A percentile compares a stretch with the other conserved stretches of the same genome.
phyloP scores from a whole-genome alignment of 2,329 filamentous ascomycete genomes.

The Dothistroma pini region DNA sequence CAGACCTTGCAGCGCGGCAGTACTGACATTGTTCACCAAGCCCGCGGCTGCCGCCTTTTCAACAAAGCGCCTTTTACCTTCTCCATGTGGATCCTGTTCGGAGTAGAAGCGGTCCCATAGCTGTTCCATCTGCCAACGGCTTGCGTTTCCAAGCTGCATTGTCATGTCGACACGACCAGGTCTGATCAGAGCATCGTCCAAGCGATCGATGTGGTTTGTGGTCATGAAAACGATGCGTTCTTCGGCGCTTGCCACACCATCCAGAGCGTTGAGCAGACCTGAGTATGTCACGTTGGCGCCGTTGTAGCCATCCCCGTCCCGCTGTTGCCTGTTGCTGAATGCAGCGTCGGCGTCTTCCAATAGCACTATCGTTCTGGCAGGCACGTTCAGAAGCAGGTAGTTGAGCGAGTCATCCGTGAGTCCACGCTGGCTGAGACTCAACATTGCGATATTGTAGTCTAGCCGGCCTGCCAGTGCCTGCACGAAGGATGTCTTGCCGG shows the following conservation, averaged over 20 bases:
- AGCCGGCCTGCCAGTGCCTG: slow-evolving; percentile 90
- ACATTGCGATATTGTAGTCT: slow-evolving; percentile 87
- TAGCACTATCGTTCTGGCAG: slow-evolving; percentile 74
- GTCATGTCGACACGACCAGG: slow-evolving; percentile 94
- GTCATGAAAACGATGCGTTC: slow-evolving; percentile 92
- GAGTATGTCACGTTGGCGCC: slow-evolving; percentile 93
- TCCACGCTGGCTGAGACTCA: slow-evolving; percentile 85
- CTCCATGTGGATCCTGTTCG: slow-evolving; percentile 65
- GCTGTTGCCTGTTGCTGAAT: slow-evolving; percentile 74
- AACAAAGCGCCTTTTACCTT: slow-evolving; percentile 66
- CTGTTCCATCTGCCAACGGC: slow-evolving; percentile 73
- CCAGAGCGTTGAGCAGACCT: slow-evolving; percentile 66
- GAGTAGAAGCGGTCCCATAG: slow-evolving; percentile 97
- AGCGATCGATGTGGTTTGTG: slow-evolving; percentile 85
- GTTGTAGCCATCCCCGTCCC: slow-evolving; percentile 76
- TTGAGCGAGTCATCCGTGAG: slow-evolving; percentile 87
- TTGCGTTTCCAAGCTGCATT: slow-evolving; percentile 82
- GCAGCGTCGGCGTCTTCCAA: slow-evolving; percentile 91
- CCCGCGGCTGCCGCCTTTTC: slow-evolving; percentile 64
- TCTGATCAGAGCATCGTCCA: slow-evolving; percentile 84
- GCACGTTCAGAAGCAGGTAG: slow-evolving; percentile 79
- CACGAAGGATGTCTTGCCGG: slow-evolving; percentile 93
- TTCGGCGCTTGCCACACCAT: slow-evolving; percentile 91
- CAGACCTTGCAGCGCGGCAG: slow-evolving; percentile 86
- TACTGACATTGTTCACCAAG: slow-evolving; percentile 70